These are phyloP conservation scores for Didymella pomorum DNA, from an alignment of 2,329 filamentous ascomycete species.

Conservation along the genomic window DNA sequence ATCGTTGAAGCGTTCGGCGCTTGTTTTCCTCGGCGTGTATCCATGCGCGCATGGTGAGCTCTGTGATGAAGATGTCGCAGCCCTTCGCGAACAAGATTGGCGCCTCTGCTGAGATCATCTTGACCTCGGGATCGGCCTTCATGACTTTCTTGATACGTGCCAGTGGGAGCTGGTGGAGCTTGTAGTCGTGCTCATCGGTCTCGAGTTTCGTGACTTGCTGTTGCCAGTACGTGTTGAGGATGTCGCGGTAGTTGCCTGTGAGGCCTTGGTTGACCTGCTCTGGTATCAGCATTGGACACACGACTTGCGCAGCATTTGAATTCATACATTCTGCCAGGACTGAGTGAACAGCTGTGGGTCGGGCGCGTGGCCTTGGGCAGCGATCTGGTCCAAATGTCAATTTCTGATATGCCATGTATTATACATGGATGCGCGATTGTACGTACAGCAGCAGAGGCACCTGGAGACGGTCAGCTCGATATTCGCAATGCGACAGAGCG, in stretches of 20 bases:
- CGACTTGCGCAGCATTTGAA: not conserved
- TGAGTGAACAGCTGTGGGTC: constrained; percentile 89
- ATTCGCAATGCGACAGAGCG: constrained; percentile 21
- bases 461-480: constrained; percentile 52
- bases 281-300: constrained; percentile 32
- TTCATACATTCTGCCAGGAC: constrained; percentile 86
- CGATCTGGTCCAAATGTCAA: constrained; percentile 69
- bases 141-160: constrained; percentile 99
- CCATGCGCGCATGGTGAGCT: constrained; percentile 99
- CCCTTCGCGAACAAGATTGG: constrained; percentile 98
- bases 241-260: constrained; percentile 91
- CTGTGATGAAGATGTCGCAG: constrained; percentile 98
- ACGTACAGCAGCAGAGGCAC: constrained; percentile 73
- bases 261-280: constrained; percentile 90
- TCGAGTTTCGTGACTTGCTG: constrained; percentile 97
- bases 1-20: constrained; percentile 90
- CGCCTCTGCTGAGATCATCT: constrained; percentile 99
- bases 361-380: constrained; percentile 86
- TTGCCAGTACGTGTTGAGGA: constrained; percentile 98
- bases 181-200: constrained; percentile 96
- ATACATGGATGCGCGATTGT: constrained; percentile 28
- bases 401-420: constrained; percentile 18
- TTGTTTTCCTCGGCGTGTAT: constrained; percentile 99
- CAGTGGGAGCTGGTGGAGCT: constrained; percentile 93
- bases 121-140: constrained; percentile 99